A percentile compares a stretch with the other conserved stretches of the same genome.
These are phyloP conservation scores for Falciphora oryzae DNA, from an alignment of 2,329 filamentous ascomycete genomes.

Conservation along the genomic window DNA sequence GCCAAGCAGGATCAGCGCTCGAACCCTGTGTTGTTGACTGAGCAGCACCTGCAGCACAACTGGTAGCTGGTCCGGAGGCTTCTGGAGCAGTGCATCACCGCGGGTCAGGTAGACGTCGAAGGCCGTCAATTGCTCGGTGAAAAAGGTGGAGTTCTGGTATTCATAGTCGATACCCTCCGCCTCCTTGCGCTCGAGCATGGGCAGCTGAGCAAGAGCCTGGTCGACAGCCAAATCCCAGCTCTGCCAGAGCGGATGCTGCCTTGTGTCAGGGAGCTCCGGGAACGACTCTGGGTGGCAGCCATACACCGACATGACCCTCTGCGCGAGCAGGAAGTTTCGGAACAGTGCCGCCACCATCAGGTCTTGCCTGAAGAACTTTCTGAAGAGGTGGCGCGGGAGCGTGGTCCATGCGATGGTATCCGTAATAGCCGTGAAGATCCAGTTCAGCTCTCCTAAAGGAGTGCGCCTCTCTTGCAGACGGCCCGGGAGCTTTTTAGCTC, in stretches of 20 bases:
- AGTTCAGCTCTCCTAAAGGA: slow-evolving; percentile 92
- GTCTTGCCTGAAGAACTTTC: slow-evolving; percentile 95
- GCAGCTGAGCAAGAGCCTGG: slow-evolving; percentile 85
- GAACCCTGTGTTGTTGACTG: slow-evolving; percentile 88
- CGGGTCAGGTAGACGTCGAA: slow-evolving; percentile 92
- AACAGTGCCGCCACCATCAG: slow-evolving; percentile 98
- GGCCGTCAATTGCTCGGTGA: slow-evolving; percentile 92
- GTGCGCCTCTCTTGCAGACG: slow-evolving; percentile 89
- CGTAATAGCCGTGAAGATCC: slow-evolving; percentile 99
- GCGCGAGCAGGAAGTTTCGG: slow-evolving; percentile 89
- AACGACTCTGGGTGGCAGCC: slow-evolving; percentile 93
- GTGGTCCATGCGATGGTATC: slow-evolving; percentile 99
- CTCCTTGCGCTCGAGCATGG: slow-evolving; percentile 75
- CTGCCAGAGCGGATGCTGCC: slow-evolving; percentile 91
- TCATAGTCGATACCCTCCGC: slow-evolving; percentile 72
- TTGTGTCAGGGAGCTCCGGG: slow-evolving; percentile 87
- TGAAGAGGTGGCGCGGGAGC: slow-evolving; percentile 81
- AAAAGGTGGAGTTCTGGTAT: slow-evolving; percentile 92
- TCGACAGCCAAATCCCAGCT: slow-evolving; percentile 98
- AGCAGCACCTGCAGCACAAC: slow-evolving; percentile 94
- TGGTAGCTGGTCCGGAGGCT: slow-evolving; percentile 87
- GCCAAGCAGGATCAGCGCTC: slow-evolving; percentile 84
- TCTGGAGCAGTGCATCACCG: slow-evolving; percentile 73
- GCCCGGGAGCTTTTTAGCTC: slow-evolving; percentile 84
- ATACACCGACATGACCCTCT: slow-evolving; percentile 93